phyloP scores from a whole-genome alignment of 495 filamentous ascomycete species.

The Penicillium riverlandense region DNA sequence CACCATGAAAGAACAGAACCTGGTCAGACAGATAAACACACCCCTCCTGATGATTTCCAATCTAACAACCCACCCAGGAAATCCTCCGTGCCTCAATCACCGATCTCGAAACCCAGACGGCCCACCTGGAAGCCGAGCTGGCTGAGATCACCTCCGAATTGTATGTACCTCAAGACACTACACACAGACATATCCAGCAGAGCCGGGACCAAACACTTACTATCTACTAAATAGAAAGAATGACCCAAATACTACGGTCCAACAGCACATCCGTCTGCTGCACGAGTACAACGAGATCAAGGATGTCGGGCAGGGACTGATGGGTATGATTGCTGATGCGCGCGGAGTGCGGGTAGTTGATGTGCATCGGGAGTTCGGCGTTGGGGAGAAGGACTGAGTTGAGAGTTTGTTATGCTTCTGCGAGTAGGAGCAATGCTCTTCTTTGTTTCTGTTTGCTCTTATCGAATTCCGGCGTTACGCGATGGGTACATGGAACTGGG shows the following conservation, averaged over 20 bases:
- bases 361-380: conserved; percentile 53
- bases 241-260: conserved; percentile 38
- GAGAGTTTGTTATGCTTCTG: background rate
- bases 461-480: too few species aligned
- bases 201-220: too few species aligned
- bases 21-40: too few species aligned
- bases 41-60: background rate
- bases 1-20: too few species aligned
- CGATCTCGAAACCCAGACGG: conserved; percentile 25
- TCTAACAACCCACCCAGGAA: conserved; percentile 11
- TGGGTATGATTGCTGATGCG: conserved; percentile 67
- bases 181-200: too few species aligned
- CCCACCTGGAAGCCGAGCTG: conserved; percentile 22
- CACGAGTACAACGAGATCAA: conserved; percentile 77
- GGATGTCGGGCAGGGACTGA: conserved; percentile 64
- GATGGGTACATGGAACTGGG: too few species aligned
- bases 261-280: conserved; percentile 58
- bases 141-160: conserved; percentile 24
- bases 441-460: too few species aligned
- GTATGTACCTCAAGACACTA: conserved; percentile 15
- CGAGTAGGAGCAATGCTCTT: background rate
- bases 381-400: conserved; percentile 30
- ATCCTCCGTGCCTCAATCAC: conserved; percentile 26
- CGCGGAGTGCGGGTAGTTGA: conserved; percentile 54
- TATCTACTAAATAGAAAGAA: conserved; percentile 12